Base-by-base conservation (phyloP, 805 yeast genomes). In the Yamadazyma phyllophila region DNA sequence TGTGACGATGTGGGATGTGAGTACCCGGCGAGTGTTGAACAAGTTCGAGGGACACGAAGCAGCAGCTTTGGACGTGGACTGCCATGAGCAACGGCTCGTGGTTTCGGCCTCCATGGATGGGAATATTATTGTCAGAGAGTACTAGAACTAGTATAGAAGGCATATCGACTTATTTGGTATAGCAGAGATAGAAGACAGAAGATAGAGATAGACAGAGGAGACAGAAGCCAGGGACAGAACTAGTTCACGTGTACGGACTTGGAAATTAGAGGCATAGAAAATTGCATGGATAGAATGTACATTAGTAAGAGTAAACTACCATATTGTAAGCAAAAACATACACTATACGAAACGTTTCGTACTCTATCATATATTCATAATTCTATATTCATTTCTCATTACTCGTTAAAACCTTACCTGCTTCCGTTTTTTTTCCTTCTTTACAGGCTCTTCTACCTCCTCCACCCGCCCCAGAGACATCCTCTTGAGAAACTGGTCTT, bases 1-100 rank as follows among this genome's bases (percentile, higher is more conserved):
- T 5, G 73, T 77, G 0, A 77, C 80, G 4, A 52, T 74, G 2
- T 87, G 91, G 92, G 82, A 82, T 49, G 66, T 76, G 12, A 69
- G 70, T 3, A 67, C 83, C 0, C 65, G 80, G 42, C 69, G 69
- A 39, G 52, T 82, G 20, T 48, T 71, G 5, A 64, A 70, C 39
- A 81, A 82, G 53, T 60, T 74, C 8, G 66, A 70, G 2, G 91
- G 90, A 1, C 91, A 87, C 55, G 51, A 56, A 4, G 85, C 89
- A 0, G 62, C 82, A 0, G 85, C 82, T 0, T 61, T 82, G 20
- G 89, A 81, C 59, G 76, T 83, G 7, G 82, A 77, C 53, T 76
- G 71, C 51, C 78, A 77, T 52, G 58, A 59, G 11, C 65, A 64
- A 0, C 63, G 74, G 11, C 31, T 82, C 8, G 59, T 76, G 2